Base-by-base conservation (phyloP, 2,329 filamentous ascomycete genomes). In the Cytospora piceae region DNA sequence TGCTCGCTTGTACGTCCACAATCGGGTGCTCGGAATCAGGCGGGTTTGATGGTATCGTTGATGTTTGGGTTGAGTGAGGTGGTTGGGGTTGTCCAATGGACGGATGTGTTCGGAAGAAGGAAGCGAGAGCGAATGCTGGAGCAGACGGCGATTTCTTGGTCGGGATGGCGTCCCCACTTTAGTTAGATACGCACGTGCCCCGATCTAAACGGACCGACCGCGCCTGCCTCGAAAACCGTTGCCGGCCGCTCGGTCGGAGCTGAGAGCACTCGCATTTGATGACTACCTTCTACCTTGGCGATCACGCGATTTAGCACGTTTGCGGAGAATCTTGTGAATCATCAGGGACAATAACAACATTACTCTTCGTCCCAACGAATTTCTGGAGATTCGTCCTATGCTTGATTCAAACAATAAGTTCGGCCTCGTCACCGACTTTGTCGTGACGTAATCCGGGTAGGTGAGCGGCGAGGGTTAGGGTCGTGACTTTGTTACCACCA, bases 101-200 rank as follows among this genome's bases (percentile, higher is more conserved):
- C 55, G 63, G 57, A 59, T 67, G 58, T 65, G 63, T 58, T 60
- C 63, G 59, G 63, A 60, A 52, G 57, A 63, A 61, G 61, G 63
- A 61, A 59, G 61, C 61, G 65, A 67, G 62, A 54, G 58, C 53
- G 63, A 62, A 57, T 46, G 53, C 61, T 63, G 55, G 53, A 29
- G 53, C 53, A 55, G 27, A 55, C 53, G 53, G 53, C 53, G 53
- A 55, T 55, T 55, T 55, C 53, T 55, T 55, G 53, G 53, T 24
- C 61, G 61, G 61, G 56, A 34, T 39, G 42, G 22, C 37, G 61
- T 49, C 61, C 60, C 61, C 61, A 57, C 61, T 63, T 57, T 55
- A 51, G 29, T 57, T 55, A 51, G 29, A 63, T 54, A 46, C 61
- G 61, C 61, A 63, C 61, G 61, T 63, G 61, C 61, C 54, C 53